Conservation (phyloP, 179 eudicot genomes). For the Camellia oleifera region DNA sequence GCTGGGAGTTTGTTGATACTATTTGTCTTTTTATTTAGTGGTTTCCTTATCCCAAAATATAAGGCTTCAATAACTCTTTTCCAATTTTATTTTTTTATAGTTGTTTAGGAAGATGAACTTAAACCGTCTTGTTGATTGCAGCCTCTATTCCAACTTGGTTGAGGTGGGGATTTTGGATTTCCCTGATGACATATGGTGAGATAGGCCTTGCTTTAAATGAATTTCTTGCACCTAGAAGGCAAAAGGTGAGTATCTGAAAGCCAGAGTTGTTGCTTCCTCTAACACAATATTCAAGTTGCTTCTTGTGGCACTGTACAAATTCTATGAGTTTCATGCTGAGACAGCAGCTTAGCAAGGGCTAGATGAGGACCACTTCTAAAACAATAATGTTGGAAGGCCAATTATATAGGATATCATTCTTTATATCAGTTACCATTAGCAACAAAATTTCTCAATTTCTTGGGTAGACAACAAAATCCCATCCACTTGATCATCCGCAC, state of each 20-base stretch:
- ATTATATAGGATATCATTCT: neutral
- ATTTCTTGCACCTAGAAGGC: slow-evolving; percentile 83
- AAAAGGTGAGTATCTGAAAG: slow-evolving; percentile 40
- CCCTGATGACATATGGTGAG: slow-evolving; percentile 74
- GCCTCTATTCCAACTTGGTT: slow-evolving; percentile 82
- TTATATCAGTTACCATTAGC: neutral
- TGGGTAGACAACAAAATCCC: neutral
- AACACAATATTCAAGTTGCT: neutral
- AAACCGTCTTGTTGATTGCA: slow-evolving; percentile 27
- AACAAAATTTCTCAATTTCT: neutral
- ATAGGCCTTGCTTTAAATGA: slow-evolving; percentile 73
- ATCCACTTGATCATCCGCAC: neutral
- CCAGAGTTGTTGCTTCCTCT: neutral
- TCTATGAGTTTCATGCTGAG: neutral
- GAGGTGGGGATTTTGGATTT: slow-evolving; percentile 77
- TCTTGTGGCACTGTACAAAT: neutral
- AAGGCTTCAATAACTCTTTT: slow-evolving; percentile 15
- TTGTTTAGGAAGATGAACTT: neutral
- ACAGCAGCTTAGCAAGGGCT: neutral
- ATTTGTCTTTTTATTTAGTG: slow-evolving; percentile 54
- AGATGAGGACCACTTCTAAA: neutral
- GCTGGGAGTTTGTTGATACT: slow-evolving; percentile 47
- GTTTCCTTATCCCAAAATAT: slow-evolving; percentile 76
- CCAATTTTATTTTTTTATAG: neutral
- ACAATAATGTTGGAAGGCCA: neutral